Evolutionary conservation across 305 asterid genomes (phyloP), one percentile per base, ranked within the genome.

Genomic region (Solanum aculeatissimum): DNA sequence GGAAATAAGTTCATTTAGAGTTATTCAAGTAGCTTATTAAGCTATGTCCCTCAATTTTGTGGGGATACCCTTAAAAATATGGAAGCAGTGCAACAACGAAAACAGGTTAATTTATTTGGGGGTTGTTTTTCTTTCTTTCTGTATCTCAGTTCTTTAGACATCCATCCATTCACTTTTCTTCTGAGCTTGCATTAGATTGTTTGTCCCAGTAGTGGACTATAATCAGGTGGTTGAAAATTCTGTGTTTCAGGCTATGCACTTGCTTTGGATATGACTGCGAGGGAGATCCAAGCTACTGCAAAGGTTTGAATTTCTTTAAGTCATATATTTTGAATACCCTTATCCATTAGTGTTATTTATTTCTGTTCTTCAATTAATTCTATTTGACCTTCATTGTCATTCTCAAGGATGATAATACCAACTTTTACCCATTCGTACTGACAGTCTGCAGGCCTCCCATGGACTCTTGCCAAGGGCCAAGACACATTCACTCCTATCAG

Each of bases 401-500:
- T 47, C 62, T 10, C 15, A 53, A 51, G 47, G 82, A 51, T 77
- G 29, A 16, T 0, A 0, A 4, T 27, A 77, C 45, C 63, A 51
- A 57, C 27, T 72, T 71, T 70, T 68, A 40, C 81, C 85, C 38
- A 49, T 81, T 60, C 23, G 58, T 43, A 77, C 32, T 87, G 79
- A 86, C 85, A 96, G 99, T 92, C 98, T 89, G 94, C 96, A 89
- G 99, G 99, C 85, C 97, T 96, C 83, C 98, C 98, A n/a, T 96
- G 98, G 99, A 92, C 97, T 83, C 87, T 92, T 82, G 95, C 99
- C 87, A 96, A 96, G 86, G 99, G 98, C 75, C 99, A 92, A 90
- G 99, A 96, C 86, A 96, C 99, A 86, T 96, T 95, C 93, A 96
- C 98, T 10, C 99, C 98, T 42, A 93, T 96, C 91, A 96, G 99